Evolutionary conservation across 2,329 filamentous ascomycete species (phyloP).

Genomic region (Stagonosporopsis cucurbitacearum): DNA sequence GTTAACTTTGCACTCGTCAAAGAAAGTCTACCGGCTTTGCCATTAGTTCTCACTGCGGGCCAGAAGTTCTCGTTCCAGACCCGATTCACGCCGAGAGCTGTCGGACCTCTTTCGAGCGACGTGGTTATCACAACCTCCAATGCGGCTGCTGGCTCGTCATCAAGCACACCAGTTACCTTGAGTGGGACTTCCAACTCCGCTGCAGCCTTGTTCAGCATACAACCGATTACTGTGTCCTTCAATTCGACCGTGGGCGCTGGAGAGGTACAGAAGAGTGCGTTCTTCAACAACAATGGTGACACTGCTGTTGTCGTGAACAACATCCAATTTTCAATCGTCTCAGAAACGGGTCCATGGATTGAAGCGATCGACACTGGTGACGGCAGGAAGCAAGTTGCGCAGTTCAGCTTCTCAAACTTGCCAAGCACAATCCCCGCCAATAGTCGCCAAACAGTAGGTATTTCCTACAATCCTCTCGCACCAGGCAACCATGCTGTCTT

Average conservation of each 20-base stretch:
- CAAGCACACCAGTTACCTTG: constrained; percentile 55
- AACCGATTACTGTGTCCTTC: constrained; percentile 59
- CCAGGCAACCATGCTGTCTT: constrained; percentile 60
- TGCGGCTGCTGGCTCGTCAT: constrained; percentile 54
- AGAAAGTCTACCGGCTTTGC: constrained; percentile 26
- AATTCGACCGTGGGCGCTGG: constrained; percentile 55
- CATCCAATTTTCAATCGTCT: constrained; percentile 54
- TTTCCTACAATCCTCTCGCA: constrained; percentile 57
- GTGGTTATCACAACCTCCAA: constrained; percentile 60
- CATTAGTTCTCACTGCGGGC: constrained; percentile 46
- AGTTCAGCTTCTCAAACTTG: constrained; percentile 58
- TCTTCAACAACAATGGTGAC: constrained; percentile 61
- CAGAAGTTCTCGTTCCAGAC: constrained; percentile 54
- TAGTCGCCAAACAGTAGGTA: constrained; percentile 48
- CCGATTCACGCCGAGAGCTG: constrained; percentile 54
- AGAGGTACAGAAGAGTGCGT: constrained; percentile 49
- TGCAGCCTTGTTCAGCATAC: constrained; percentile 55
- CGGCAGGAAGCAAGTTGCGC: constrained; percentile 50
- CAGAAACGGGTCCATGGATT: constrained; percentile 56
- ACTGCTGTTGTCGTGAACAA: constrained; percentile 52
- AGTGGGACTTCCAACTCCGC: constrained; percentile 59
- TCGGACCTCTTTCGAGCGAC: constrained; percentile 59
- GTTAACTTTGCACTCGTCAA: constrained; percentile 49
- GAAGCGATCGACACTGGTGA: constrained; percentile 45
- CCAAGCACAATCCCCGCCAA: constrained; percentile 55